Evolutionary conservation across 495 filamentous ascomycete species (phyloP).

Genomic region (Tetracladium setigerum): DNA sequence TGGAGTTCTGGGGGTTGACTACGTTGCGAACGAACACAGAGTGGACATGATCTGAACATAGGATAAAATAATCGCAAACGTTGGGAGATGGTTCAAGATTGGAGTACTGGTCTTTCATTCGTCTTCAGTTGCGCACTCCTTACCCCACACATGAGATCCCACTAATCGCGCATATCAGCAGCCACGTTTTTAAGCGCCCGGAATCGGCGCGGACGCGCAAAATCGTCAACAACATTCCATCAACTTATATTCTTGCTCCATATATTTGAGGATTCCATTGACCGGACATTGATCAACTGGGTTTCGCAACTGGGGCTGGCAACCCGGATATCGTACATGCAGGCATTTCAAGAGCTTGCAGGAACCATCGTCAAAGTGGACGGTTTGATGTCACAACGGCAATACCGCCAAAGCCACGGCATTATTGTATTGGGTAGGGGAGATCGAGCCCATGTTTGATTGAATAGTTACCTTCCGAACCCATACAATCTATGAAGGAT

Average conservation of each 20-base stretch:
- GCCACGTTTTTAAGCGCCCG: neutral
- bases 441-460: neutral
- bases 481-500: too few relatives aligned
- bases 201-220: too few relatives aligned
- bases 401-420: constrained; percentile 6
- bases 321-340: neutral
- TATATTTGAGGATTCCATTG: too few relatives aligned
- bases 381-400: constrained; percentile 7
- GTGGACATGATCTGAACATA: constrained; percentile 7
- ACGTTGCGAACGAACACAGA: neutral
- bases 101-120: constrained; percentile 1
- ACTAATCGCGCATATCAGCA: neutral
- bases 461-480: too few relatives aligned
- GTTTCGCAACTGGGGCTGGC: neutral
- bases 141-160: too few relatives aligned
- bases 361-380: neutral
- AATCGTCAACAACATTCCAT: too few relatives aligned
- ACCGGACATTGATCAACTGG: neutral
- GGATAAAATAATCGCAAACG: neutral
- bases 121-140: neutral
- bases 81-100: neutral
- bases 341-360: constrained; percentile 1
- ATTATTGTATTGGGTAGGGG: neutral
- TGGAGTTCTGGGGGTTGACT: constrained; percentile 9
- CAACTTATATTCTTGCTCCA: too few relatives aligned